Evolutionary conservation across 225 moss, liverwort and hornwort species (phyloP).

Genomic region (Rhytidiadelphus loreus): DNA sequence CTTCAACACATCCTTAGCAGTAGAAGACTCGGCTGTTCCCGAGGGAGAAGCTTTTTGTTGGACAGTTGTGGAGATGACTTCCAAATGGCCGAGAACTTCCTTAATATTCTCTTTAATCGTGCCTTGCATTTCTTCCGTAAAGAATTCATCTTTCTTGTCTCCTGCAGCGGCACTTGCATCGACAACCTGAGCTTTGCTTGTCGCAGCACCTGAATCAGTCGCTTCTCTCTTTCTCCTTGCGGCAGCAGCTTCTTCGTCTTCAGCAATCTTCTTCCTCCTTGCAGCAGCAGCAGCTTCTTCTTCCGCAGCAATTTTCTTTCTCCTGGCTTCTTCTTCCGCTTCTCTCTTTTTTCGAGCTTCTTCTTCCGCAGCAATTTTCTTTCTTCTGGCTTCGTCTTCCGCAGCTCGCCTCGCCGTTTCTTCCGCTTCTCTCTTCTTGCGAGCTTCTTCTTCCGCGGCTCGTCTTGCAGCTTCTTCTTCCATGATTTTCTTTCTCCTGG

Average conservation of each 20-base stretch:
- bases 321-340: not conserved
- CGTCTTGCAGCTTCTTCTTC: not conserved
- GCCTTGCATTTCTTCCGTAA: not conserved
- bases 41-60: not conserved
- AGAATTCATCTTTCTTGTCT: not conserved
- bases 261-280: not conserved
- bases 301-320: not conserved
- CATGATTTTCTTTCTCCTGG: not conserved
- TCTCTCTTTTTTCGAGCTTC: not conserved
- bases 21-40: not conserved
- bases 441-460: not conserved
- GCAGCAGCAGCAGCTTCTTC: not conserved
- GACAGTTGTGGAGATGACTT: not conserved
- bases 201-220: too few species aligned
- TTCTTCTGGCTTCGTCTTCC: not conserved
- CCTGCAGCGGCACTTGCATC: not conserved
- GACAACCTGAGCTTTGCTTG: too few species aligned
- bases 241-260: not conserved
- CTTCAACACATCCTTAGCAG: not conserved
- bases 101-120: slow-evolving; percentile 12
- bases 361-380: not conserved
- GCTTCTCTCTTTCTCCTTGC: not conserved
- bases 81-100: slow-evolving; percentile 16
- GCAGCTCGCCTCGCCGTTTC: not conserved
- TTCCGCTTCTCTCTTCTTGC: not conserved